Evolutionary conservation across 1,139 yeast species (phyloP).

Genomic region (Scheffersomyces insectosa): DNA sequence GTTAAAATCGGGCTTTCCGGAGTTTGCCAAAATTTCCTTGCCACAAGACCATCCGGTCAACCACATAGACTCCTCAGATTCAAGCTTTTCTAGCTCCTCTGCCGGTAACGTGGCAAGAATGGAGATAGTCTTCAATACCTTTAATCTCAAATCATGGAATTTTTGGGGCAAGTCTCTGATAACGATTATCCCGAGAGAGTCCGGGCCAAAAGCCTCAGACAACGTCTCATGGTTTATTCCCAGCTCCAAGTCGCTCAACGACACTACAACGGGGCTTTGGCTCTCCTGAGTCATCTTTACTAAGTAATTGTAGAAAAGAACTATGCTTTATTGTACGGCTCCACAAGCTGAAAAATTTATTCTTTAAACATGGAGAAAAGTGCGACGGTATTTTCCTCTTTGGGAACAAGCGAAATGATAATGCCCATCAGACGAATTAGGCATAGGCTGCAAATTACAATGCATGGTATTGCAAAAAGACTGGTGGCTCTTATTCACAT

Average conservation of each 20-base stretch:
- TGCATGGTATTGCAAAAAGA: too few relatives aligned
- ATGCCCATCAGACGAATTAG: too few relatives aligned
- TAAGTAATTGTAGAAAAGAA: too few relatives aligned
- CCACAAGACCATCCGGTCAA: constrained; percentile 71
- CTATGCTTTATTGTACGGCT: too few relatives aligned
- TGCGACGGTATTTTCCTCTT: too few relatives aligned
- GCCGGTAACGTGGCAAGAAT: constrained; percentile 44
- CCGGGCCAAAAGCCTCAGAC: constrained; percentile 55
- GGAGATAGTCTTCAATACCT: constrained; percentile 48
- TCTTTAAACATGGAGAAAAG: too few relatives aligned
- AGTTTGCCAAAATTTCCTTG: constrained; percentile 44
- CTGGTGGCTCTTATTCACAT: too few relatives aligned
- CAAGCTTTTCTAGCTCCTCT: constrained; percentile 36
- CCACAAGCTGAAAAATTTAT: too few relatives aligned
- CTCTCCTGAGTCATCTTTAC: not conserved
- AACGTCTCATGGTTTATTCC: constrained; percentile 36
- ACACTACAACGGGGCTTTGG: constrained; percentile 29
- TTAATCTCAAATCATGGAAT: constrained; percentile 38
- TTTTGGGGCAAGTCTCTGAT: constrained; percentile 42
- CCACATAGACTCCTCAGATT: constrained; percentile 51
- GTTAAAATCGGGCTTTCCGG: constrained; percentile 46
- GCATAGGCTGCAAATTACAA: too few relatives aligned
- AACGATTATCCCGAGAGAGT: constrained; percentile 57
- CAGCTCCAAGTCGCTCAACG: constrained; percentile 30
- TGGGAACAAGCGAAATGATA: too few relatives aligned